phyloP scores from a whole-genome alignment of 768 basidiomycete species.

The Grammothele lineata region DNA sequence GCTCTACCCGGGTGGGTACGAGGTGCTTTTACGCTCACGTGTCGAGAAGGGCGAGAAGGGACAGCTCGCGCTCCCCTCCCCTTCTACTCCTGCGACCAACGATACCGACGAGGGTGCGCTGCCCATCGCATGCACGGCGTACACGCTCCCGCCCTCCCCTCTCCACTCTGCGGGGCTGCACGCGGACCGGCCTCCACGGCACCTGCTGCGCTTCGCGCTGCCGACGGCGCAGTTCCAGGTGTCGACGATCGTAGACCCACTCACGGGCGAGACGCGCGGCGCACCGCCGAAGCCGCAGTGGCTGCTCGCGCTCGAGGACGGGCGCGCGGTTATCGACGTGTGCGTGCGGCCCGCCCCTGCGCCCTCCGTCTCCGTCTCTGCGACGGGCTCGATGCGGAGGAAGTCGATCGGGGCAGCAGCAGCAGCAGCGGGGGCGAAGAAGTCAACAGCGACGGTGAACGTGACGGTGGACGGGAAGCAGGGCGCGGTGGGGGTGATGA shows the following conservation, averaged over 20 bases:
- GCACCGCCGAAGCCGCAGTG: slow-evolving; percentile 67
- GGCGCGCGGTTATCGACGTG: slow-evolving; percentile 53
- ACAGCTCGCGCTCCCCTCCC: slow-evolving; percentile 32
- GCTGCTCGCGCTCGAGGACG: slow-evolving; percentile 62
- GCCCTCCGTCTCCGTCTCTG: slow-evolving; percentile 9
- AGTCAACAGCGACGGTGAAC: slow-evolving; percentile 26
- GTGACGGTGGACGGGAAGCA: slow-evolving; percentile 42
- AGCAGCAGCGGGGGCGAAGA: too few species aligned
- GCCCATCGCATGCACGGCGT: slow-evolving; percentile 56
- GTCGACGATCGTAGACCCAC: slow-evolving; percentile 73
- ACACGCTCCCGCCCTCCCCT: slow-evolving; percentile 79
- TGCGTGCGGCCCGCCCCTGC: slow-evolving; percentile 46
- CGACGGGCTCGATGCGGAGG: slow-evolving; percentile 17
- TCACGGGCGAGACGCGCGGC: slow-evolving; percentile 63
- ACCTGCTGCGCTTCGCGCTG: slow-evolving; percentile 71
- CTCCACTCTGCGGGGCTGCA: slow-evolving; percentile 70
- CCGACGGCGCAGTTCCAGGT: slow-evolving; percentile 82
- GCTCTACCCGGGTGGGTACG: slow-evolving; percentile 75
- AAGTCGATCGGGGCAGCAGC: too few species aligned
- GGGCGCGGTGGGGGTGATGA: slow-evolving; percentile 40
- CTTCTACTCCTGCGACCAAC: slow-evolving; percentile 14
- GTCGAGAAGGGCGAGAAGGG: slow-evolving; percentile 33
- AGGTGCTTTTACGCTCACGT: slow-evolving; percentile 42
- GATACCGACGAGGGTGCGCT: slow-evolving; percentile 26
- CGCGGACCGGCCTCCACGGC: slow-evolving; percentile 50